Percentiles rank a stretch among this genome's conserved stretches.
These are phyloP conservation scores for Pulchroboletus neoregius DNA, from an alignment of 1,284 basidiomycete genomes.

Conservation along the genomic window DNA sequence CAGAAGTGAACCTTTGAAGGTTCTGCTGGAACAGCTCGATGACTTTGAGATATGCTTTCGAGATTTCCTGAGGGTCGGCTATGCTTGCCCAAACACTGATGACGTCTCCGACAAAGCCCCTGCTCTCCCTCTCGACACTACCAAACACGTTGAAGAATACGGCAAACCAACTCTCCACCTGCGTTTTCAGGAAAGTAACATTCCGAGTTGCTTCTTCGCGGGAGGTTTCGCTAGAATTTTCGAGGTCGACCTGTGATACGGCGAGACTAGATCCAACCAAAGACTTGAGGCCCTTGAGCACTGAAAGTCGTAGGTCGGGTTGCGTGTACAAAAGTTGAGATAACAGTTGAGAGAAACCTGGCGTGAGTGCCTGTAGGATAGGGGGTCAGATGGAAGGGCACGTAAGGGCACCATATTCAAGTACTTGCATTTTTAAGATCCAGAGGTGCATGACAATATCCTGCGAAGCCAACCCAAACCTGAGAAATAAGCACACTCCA, in stretches of 20 bases:
- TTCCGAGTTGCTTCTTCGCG: constrained; percentile 63
- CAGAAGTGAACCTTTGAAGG: constrained; percentile 41
- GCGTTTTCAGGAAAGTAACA: constrained; percentile 67
- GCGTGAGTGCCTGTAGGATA: constrained; percentile 56
- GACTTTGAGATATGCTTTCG: constrained; percentile 80
- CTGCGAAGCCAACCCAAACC: constrained; percentile 87
- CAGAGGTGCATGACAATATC: constrained; percentile 70
- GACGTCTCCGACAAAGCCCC: constrained; percentile 85
- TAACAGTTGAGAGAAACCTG: constrained; percentile 81
- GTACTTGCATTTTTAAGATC: constrained; percentile 43
- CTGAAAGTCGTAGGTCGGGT: constrained; percentile 74
- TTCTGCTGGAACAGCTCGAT: constrained; percentile 74
- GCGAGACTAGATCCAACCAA: constrained; percentile 74
- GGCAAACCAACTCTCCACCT: constrained; percentile 90
- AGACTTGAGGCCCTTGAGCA: constrained; percentile 78
- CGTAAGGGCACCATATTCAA: neutral
- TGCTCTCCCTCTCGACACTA: constrained; percentile 71
- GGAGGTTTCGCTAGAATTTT: constrained; percentile 30
- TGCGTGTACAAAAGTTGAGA: constrained; percentile 91
- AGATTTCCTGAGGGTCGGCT: constrained; percentile 70
- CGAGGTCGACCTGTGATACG: constrained; percentile 36
- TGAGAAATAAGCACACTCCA: constrained; percentile 92
- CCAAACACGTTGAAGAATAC: constrained; percentile 98
- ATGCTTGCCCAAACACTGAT: constrained; percentile 86
- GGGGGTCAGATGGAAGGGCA: constrained; percentile 5